phyloP scores from a whole-genome alignment of 257 asterid genomes.

The Fraxinus excelsior region DNA sequence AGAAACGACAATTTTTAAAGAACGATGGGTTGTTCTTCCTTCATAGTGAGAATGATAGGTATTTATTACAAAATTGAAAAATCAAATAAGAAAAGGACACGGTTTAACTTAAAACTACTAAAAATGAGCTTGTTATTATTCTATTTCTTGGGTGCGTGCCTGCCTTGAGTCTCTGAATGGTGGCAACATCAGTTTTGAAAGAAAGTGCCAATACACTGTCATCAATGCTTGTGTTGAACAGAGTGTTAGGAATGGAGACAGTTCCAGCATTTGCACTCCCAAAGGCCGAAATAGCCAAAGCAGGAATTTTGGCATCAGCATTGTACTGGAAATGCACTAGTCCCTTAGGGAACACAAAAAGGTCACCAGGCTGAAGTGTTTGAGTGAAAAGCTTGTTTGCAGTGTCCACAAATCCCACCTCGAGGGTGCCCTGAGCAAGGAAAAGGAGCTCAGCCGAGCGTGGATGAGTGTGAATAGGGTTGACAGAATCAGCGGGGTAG shows the following conservation, averaged over 20 bases:
- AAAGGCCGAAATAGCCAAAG: constrained; percentile 51
- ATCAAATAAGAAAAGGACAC: background rate
- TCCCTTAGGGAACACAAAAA: constrained; percentile 57
- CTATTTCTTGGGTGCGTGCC: constrained; percentile 32
- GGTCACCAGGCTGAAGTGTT: constrained; percentile 42
- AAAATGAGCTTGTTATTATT: background rate
- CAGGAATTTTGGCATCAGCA: constrained; percentile 38
- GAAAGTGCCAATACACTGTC: constrained; percentile 44
- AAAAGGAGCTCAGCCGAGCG: constrained; percentile 62
- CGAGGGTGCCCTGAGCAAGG: constrained; percentile 40
- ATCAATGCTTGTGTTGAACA: constrained; percentile 45
- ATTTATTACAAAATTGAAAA: background rate
- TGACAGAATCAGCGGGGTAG: constrained; percentile 46
- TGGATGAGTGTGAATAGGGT: constrained; percentile 66
- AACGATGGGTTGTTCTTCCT: background rate
- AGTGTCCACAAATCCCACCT: constrained; percentile 61
- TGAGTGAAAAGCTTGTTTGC: constrained; percentile 46
- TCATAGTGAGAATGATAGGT: background rate
- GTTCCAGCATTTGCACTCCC: constrained; percentile 59
- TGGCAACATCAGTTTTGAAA: constrained; percentile 51
- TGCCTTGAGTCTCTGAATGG: constrained; percentile 52
- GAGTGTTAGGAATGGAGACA: constrained; percentile 44
- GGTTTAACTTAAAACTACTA: background rate
- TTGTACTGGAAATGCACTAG: constrained; percentile 57
- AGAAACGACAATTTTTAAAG: too few species aligned